A percentile compares a stretch with the other conserved stretches of the same genome.
phyloP scores from a whole-genome alignment of 2,329 filamentous ascomycete genomes.

The Fusarium hostae region DNA sequence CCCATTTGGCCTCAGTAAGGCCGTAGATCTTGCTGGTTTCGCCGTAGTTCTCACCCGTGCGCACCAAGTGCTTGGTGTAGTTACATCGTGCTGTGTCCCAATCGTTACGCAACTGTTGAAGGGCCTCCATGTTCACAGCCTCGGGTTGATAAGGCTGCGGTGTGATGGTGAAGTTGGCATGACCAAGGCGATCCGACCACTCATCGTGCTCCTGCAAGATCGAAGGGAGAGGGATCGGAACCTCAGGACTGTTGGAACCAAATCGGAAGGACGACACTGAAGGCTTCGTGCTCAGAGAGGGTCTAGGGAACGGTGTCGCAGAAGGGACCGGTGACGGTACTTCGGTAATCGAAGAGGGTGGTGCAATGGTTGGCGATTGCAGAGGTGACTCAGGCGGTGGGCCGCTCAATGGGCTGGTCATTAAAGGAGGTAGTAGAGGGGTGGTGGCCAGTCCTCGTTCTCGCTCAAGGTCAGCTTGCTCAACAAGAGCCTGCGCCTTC shows the following conservation, averaged over 20 bases:
- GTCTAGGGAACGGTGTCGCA: slow-evolving; percentile 59
- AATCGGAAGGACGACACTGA: slow-evolving; percentile 79
- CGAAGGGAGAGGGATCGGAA: slow-evolving; percentile 67
- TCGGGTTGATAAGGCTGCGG: slow-evolving; percentile 83
- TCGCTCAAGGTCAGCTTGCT: slow-evolving; percentile 64
- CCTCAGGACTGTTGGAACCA: slow-evolving; percentile 69
- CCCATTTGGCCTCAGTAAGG: slow-evolving; percentile 90
- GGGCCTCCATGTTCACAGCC: slow-evolving; percentile 64
- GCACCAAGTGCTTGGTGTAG: slow-evolving; percentile 88
- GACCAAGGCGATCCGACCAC: slow-evolving; percentile 87
- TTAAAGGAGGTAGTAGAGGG: slow-evolving; percentile 84
- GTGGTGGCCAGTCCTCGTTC: slow-evolving; percentile 76
- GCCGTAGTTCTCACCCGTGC: slow-evolving; percentile 90
- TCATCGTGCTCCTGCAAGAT: slow-evolving; percentile 78
- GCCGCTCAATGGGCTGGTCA: slow-evolving; percentile 68
- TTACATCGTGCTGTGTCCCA: slow-evolving; percentile 88
- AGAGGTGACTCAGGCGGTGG: slow-evolving; percentile 80
- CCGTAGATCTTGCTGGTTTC: slow-evolving; percentile 88
- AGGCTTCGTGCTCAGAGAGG: slow-evolving; percentile 79
- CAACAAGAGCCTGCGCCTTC: slow-evolving; percentile 45
- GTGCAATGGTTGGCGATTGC: slow-evolving; percentile 80
- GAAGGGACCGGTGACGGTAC: slow-evolving; percentile 56
- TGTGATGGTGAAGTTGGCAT: slow-evolving; percentile 91
- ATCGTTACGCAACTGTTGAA: slow-evolving; percentile 75
- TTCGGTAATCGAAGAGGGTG: slow-evolving; percentile 60